These are phyloP conservation scores for Hypoxylon perforatum DNA, from an alignment of 495 filamentous ascomycete genomes.

Conservation along the genomic window DNA sequence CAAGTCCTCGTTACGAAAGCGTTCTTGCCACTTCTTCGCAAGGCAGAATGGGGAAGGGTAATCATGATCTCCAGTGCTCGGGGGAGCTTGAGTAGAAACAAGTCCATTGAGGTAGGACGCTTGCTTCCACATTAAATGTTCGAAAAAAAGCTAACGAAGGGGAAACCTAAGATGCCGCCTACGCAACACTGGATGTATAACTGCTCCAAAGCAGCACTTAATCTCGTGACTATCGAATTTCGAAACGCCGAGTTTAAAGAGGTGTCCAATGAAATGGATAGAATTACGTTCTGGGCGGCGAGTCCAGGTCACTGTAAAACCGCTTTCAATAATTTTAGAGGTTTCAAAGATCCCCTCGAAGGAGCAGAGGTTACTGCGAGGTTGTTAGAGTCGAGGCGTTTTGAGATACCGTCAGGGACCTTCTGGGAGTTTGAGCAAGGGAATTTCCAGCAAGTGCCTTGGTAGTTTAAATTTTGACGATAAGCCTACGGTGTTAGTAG, in stretches of 20 bases:
- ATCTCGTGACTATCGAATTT: conserved; percentile 50
- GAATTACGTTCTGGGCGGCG: conserved; percentile 44
- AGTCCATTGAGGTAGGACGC: conserved; percentile 22
- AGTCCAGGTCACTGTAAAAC: conserved; percentile 51
- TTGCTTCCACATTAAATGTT: background rate
- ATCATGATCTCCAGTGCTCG: conserved; percentile 37
- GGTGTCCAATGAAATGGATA: conserved; percentile 26
- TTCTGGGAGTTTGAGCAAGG: conserved; percentile 51
- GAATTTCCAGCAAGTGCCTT: conserved; percentile 50
- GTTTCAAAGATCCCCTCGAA: conserved; percentile 45
- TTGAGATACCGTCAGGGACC: conserved; percentile 40
- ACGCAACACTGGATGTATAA: conserved; percentile 41
- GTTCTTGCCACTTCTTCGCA: conserved; percentile 46
- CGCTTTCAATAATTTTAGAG: conserved; percentile 51
- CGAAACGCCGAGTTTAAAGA: conserved; percentile 46
- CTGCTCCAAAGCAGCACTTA: conserved; percentile 47
- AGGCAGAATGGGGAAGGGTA: conserved; percentile 32
- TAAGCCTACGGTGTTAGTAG: background rate
- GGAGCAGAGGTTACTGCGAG: conserved; percentile 50
- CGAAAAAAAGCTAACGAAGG: conserved; percentile 25
- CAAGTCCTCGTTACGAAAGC: conserved; percentile 41
- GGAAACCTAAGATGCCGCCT: conserved; percentile 8
- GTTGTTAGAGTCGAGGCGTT: conserved; percentile 41
- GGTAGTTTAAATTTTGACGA: conserved; percentile 31
- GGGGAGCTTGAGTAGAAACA: conserved; percentile 38